These are phyloP conservation scores for Penicillium cosmopolitanum DNA, from an alignment of 495 filamentous ascomycete species.

Conservation along the genomic window DNA sequence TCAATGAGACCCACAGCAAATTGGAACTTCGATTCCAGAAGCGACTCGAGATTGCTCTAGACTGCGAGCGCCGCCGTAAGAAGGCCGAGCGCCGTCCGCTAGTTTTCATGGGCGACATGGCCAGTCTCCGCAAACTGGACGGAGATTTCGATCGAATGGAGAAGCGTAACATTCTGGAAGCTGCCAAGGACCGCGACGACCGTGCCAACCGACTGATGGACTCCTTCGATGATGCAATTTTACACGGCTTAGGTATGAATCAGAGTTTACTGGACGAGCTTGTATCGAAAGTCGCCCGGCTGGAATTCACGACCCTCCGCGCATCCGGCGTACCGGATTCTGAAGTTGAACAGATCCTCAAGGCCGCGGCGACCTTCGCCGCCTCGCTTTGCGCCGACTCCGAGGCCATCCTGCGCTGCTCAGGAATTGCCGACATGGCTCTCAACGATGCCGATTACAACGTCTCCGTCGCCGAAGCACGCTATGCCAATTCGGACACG, in stretches of 20 bases:
- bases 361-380: conserved; percentile 44
- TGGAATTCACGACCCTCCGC: conserved; percentile 39
- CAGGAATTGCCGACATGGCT: conserved; percentile 50
- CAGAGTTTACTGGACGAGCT: conserved; percentile 56
- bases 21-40: conserved; percentile 56
- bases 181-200: conserved; percentile 52
- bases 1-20: conserved; percentile 50
- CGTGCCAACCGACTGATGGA: conserved; percentile 58
- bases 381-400: conserved; percentile 51
- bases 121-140: conserved; percentile 51
- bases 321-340: conserved; percentile 38
- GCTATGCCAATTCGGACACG: conserved; percentile 46
- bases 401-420: conserved; percentile 53
- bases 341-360: conserved; percentile 51
- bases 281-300: conserved; percentile 40
- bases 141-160: conserved; percentile 59
- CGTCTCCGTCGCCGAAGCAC: conserved; percentile 56
- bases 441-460: conserved; percentile 59
- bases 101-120: conserved; percentile 54
- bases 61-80: conserved; percentile 56
- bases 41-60: conserved; percentile 53
- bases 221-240: conserved; percentile 55
- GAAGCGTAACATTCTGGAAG: conserved; percentile 53
- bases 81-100: conserved; percentile 54
- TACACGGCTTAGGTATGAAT: conserved; percentile 56